phyloP scores from a whole-genome alignment of 2,329 filamentous ascomycete species.

The Coniochaeta ligniaria region DNA sequence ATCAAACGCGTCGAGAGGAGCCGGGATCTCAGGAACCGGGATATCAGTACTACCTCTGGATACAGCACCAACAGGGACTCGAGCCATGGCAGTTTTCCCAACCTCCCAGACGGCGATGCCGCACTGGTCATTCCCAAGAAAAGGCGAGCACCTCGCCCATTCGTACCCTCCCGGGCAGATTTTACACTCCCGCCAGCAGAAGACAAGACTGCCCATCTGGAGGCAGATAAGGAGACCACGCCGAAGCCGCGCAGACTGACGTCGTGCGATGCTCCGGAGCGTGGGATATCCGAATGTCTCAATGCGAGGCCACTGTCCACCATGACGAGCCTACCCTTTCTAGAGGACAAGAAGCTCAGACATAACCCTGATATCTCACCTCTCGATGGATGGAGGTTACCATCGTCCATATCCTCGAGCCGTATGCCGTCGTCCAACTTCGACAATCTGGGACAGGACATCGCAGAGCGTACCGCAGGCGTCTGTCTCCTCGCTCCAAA shows the following conservation, averaged over 20 bases:
- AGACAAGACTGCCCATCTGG: neutral
- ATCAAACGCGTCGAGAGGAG: slow-evolving; percentile 28
- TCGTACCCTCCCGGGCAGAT: neutral
- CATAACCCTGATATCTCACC: neutral
- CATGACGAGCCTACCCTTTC: slow-evolving; percentile 3
- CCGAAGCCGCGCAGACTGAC: slow-evolving; percentile 4
- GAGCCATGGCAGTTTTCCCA: neutral
- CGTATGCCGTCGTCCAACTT: slow-evolving; percentile 1
- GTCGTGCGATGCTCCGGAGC: slow-evolving; percentile 2
- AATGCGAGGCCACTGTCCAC: neutral
- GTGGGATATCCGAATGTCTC: neutral
- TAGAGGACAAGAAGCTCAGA: neutral
- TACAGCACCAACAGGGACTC: slow-evolving; percentile 16
- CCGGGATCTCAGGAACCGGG: neutral
- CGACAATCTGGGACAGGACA: slow-evolving; percentile 4
- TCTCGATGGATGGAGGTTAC: neutral
- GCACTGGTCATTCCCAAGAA: neutral
- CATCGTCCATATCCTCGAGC: neutral
- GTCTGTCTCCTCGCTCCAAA: slow-evolving; percentile 30
- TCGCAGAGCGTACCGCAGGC: slow-evolving; percentile 1
- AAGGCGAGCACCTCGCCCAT: neutral
- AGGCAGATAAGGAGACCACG: neutral
- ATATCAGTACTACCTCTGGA: neutral
- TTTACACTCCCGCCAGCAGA: neutral
- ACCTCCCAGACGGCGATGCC: neutral